phyloP scores from a whole-genome alignment of 345 rosid species.

The Trapa incisa region DNA sequence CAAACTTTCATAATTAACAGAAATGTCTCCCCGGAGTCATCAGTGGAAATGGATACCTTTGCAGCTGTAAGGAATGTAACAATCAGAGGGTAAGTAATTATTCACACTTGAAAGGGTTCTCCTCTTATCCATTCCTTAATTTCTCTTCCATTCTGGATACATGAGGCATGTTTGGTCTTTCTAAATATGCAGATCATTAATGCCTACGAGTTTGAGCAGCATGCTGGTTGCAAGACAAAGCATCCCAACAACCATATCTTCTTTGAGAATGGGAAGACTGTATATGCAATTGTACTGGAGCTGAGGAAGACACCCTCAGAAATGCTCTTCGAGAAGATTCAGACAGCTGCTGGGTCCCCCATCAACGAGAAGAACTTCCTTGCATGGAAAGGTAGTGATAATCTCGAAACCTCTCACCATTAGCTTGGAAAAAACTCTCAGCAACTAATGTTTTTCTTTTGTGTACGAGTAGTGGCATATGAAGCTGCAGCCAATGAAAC shows the following conservation, averaged over 20 bases:
- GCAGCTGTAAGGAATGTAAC: constrained; percentile 44
- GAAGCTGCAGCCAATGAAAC: background rate
- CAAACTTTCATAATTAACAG: constrained; percentile 13
- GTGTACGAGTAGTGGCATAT: background rate
- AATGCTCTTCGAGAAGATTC: constrained; percentile 36
- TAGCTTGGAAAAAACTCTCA: background rate
- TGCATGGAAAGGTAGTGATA: constrained; percentile 32
- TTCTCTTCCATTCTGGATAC: background rate
- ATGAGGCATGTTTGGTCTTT: background rate
- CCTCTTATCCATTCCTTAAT: too few species aligned
- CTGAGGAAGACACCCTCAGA: constrained; percentile 39
- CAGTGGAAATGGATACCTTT: constrained; percentile 34
- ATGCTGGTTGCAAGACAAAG: constrained; percentile 51
- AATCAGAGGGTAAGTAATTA: constrained; percentile 21
- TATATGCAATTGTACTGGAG: constrained; percentile 44
- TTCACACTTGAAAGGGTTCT: background rate
- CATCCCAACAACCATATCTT: constrained; percentile 51
- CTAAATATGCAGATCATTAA: constrained; percentile 27
- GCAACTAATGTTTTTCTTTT: background rate
- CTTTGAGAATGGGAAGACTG: constrained; percentile 47
- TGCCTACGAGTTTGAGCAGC: constrained; percentile 46
- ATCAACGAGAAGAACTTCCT: constrained; percentile 31
- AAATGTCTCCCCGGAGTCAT: constrained; percentile 31
- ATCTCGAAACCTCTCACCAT: background rate
- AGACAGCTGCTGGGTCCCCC: constrained; percentile 27